Evolutionary conservation across 2,329 filamentous ascomycete genomes (phyloP).

Genomic region (Lasiodiplodia sp.): DNA sequence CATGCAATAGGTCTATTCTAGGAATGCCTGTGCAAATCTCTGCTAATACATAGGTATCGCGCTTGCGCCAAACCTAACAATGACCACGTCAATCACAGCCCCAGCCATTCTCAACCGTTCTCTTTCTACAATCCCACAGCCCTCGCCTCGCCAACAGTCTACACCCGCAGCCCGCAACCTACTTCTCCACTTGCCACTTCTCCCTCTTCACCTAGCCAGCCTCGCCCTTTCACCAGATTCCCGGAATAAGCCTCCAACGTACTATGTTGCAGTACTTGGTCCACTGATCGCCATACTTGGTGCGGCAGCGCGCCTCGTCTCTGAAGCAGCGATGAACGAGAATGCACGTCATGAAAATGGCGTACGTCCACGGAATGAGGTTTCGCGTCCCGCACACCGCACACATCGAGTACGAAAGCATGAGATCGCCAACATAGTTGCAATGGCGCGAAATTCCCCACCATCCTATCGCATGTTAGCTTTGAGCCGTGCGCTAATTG

Average conservation of each 20-base stretch:
- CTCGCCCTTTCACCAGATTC: conserved; percentile 40
- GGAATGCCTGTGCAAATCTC: conserved; percentile 5
- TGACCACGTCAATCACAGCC: background rate
- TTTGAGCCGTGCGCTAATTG: background rate
- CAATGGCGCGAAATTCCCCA: conserved; percentile 53
- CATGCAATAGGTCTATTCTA: conserved; percentile 10
- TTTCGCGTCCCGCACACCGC: conserved; percentile 49
- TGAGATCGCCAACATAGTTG: conserved; percentile 52
- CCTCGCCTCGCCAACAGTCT: no score
- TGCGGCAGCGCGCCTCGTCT: conserved; percentile 54
- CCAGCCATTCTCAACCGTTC: background rate
- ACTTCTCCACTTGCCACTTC: no score
- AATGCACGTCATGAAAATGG: conserved; percentile 54
- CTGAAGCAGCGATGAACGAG: conserved; percentile 56
- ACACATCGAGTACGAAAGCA: conserved; percentile 53
- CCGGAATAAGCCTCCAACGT: conserved; percentile 52
- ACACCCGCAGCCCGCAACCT: background rate
- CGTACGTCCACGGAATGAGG: conserved; percentile 55
- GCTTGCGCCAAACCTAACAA: background rate
- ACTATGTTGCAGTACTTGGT: conserved; percentile 53
- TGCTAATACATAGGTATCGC: conserved; percentile 5
- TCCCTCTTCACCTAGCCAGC: no score
- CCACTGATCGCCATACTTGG: conserved; percentile 57
- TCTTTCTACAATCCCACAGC: background rate
- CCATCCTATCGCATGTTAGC: conserved; percentile 40